A percentile compares a stretch with the other conserved stretches of the same genome.
Conservation (phyloP, 2,329 filamentous ascomycete species). For the Neofusicoccum cordaticola region DNA sequence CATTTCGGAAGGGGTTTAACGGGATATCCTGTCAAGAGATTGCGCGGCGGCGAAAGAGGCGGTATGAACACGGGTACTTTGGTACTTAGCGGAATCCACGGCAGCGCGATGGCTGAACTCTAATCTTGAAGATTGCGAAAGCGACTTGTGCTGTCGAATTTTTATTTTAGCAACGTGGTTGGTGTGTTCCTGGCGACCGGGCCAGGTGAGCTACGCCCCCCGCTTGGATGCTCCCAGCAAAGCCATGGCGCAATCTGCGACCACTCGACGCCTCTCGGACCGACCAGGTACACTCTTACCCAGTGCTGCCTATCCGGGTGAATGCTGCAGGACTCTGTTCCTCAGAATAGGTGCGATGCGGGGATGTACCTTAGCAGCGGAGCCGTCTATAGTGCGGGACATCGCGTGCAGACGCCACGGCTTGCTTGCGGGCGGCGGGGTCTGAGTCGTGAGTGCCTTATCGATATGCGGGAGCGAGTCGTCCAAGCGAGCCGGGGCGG, state of each 20-base stretch:
- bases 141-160: not conserved
- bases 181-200: slow-evolving; percentile 6
- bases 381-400: not conserved
- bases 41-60: slow-evolving; percentile 7
- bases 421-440: not conserved
- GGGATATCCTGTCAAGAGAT: slow-evolving; percentile 14
- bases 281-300: not conserved
- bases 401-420: not conserved
- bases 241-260: not conserved
- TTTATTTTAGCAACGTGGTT: slow-evolving; percentile 5
- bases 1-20: slow-evolving; percentile 8
- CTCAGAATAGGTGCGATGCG: not conserved
- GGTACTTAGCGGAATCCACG: slow-evolving; percentile 10
- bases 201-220: not conserved
- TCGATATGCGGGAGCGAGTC: slow-evolving; percentile 2
- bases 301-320: not conserved
- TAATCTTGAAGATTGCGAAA: not conserved
- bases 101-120: slow-evolving; percentile 1
- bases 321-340: not conserved
- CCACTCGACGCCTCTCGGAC: not conserved
- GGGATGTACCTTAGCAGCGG: not conserved
- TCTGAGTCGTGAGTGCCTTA: not conserved
- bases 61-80: not conserved
- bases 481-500: not conserved
- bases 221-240: not conserved